Base-by-base conservation (phyloP, 352 stramenopile species). In the Pythium sp. region DNA sequence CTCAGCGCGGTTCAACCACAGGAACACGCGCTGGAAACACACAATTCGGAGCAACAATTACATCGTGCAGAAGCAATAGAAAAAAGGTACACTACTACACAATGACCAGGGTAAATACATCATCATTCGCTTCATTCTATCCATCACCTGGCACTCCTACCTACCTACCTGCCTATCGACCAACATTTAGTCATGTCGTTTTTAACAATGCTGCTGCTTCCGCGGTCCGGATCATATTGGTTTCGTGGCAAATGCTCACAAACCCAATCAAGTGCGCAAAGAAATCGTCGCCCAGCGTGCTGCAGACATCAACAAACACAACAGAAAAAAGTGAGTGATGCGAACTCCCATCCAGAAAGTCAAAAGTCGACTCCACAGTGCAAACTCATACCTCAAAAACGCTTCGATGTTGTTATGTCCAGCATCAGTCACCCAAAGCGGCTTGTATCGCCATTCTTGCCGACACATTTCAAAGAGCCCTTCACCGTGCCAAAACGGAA, bases 401-500 rank as follows among this genome's bases (percentile, higher is more conserved):
- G 93, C 91, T 87, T 99, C 97, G 56, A 99, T 98, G 73, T 99
- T 99, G 77, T 99, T 99, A 73, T 99, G 97, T 0, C 97, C 97
- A 2, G 95, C 97, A 64, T 98, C 95, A 14, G 96, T 90, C 5
- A 99, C 96, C 97, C 97, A 99, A 63, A 99, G 97, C 5, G 97
- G 97, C 72, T 98, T 98, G 64, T 88, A 98, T 46, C 97, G 81
- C 95, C 95, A 99, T 49, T 93, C 82, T 70, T 98, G 91, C 32
- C 77, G 78, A 57, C 97, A 93, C 57, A 87, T 85, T 56, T 99
- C 77, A 68, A 99, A 99, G 8, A 99, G 68, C 49, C 84, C 86
- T 79, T 98, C 90, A 9, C 97, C 97, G 64, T 99, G 97, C 95
- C 96, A 99, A 75, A 99, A 99, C 1, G 97, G 97, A 22, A 99